These are phyloP conservation scores for Pyrenula massariospora DNA, from an alignment of 495 filamentous ascomycete species.

Conservation along the genomic window DNA sequence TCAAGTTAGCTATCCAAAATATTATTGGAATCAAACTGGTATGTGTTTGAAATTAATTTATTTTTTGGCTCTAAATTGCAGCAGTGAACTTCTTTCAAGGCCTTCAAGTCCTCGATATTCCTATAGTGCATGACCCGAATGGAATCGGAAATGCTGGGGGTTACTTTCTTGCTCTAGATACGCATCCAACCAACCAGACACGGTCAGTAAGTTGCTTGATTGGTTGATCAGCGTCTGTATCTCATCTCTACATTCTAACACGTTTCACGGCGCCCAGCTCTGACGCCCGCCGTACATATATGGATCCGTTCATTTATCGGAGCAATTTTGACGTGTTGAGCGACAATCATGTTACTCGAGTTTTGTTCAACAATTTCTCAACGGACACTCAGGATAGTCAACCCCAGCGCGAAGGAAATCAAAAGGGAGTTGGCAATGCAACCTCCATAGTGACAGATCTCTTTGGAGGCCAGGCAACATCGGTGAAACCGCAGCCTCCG, in stretches of 20 bases:
- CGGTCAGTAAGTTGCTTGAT: too few species aligned
- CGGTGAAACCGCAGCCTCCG: neutral
- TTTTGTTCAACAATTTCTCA: constrained; percentile 22
- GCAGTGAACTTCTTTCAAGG: constrained; percentile 39
- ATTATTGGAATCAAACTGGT: constrained; percentile 19
- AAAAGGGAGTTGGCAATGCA: neutral
- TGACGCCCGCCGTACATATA: constrained; percentile 26
- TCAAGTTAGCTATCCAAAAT: constrained; percentile 27
- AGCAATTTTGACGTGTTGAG: constrained; percentile 32
- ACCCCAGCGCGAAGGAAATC: constrained; percentile 7
- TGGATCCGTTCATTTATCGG: constrained; percentile 23
- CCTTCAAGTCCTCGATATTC: constrained; percentile 36
- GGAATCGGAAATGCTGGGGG: constrained; percentile 34
- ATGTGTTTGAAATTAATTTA: neutral
- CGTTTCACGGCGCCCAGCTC: too few species aligned
- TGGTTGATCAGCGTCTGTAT: too few species aligned
- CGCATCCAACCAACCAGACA: constrained; percentile 25
- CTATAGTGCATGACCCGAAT: constrained; percentile 29
- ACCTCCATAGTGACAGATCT: neutral
- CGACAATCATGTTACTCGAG: constrained; percentile 30
- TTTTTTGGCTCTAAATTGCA: neutral
- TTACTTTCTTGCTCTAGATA: constrained; percentile 30
- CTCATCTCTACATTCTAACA: too few species aligned
- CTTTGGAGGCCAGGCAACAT: neutral
- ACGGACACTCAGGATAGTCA: constrained; percentile 14